Evolutionary conservation across 108 stramenopile species (phyloP).

Genomic region (Pseudonitzschia pungens): DNA sequence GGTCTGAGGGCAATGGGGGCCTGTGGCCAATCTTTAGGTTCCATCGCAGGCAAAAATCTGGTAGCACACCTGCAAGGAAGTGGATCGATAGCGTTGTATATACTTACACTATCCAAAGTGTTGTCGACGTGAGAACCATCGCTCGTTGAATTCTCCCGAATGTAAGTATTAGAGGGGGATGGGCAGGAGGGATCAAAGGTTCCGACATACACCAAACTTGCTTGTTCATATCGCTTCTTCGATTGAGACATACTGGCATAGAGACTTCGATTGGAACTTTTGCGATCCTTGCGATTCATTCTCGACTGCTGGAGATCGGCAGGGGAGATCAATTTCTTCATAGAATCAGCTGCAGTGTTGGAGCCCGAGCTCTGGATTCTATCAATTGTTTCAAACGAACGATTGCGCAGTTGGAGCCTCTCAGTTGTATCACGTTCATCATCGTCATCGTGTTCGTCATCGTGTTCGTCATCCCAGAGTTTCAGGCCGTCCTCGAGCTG

Average conservation of each 20-base stretch:
- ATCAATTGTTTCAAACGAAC: neutral
- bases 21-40: constrained; percentile 57
- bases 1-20: constrained; percentile 62
- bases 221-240: constrained; percentile 31
- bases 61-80: constrained; percentile 26
- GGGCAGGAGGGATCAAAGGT: constrained; percentile 36
- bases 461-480: constrained; percentile 31
- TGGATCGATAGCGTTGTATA: neutral
- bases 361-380: neutral
- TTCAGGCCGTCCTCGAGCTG: constrained; percentile 44
- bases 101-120: neutral
- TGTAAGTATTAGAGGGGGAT: neutral
- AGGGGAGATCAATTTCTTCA: constrained; percentile 32
- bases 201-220: constrained; percentile 44
- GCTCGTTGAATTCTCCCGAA: neutral
- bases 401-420: neutral
- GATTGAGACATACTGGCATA: constrained; percentile 9
- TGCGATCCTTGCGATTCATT: constrained; percentile 24
- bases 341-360: neutral
- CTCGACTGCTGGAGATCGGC: constrained; percentile 32
- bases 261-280: constrained; percentile 1
- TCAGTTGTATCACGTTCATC: constrained; percentile 27
- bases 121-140: neutral
- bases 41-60: constrained; percentile 13
- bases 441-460: constrained; percentile 36